These are phyloP conservation scores for Wickerhamiella kazuoi DNA, from an alignment of 805 yeast species.

Conservation along the genomic window DNA sequence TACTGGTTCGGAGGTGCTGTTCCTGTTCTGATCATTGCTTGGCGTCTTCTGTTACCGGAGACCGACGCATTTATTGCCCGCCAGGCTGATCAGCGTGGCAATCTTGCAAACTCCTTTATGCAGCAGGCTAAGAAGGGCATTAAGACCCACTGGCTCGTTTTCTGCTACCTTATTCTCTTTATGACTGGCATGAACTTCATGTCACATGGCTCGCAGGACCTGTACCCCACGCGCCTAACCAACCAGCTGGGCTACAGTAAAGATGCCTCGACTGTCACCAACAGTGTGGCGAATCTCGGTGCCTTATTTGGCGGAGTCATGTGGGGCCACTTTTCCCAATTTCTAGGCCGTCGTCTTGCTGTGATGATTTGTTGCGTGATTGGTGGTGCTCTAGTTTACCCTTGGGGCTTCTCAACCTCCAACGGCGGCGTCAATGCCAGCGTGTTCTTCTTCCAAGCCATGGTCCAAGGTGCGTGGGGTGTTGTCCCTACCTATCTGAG, in stretches of 20 bases:
- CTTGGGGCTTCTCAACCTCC: slow-evolving; percentile 33
- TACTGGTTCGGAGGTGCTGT: slow-evolving; percentile 64
- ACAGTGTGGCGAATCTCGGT: slow-evolving; percentile 47
- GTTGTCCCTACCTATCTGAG: slow-evolving; percentile 47
- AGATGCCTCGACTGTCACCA: slow-evolving; percentile 39
- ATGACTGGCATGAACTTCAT: slow-evolving; percentile 57
- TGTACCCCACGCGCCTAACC: slow-evolving; percentile 45
- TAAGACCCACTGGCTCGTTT: slow-evolving; percentile 40
- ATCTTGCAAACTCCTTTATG: slow-evolving; percentile 12
- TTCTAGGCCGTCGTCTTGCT: slow-evolving; percentile 43
- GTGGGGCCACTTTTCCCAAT: slow-evolving; percentile 39
- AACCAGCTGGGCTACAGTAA: slow-evolving; percentile 31
- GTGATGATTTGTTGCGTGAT: slow-evolving; percentile 32
- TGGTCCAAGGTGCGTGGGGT: slow-evolving; percentile 64
- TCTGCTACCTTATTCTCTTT: slow-evolving; percentile 38
- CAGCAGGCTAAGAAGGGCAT: slow-evolving; percentile 23
- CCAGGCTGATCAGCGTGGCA: slow-evolving; percentile 10
- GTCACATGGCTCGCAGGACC: slow-evolving; percentile 61
- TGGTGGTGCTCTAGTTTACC: slow-evolving; percentile 47
- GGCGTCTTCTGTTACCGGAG: slow-evolving; percentile 45
- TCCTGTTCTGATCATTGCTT: slow-evolving; percentile 37
- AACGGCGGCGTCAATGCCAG: slow-evolving; percentile 38
- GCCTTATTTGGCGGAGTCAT: slow-evolving; percentile 49
- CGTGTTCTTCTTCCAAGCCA: slow-evolving; percentile 44
- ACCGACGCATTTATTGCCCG: slow-evolving; percentile 32